Evolutionary conservation across 257 asterid genomes (phyloP).

Genomic region (Parsonsia alboflavescens): DNA sequence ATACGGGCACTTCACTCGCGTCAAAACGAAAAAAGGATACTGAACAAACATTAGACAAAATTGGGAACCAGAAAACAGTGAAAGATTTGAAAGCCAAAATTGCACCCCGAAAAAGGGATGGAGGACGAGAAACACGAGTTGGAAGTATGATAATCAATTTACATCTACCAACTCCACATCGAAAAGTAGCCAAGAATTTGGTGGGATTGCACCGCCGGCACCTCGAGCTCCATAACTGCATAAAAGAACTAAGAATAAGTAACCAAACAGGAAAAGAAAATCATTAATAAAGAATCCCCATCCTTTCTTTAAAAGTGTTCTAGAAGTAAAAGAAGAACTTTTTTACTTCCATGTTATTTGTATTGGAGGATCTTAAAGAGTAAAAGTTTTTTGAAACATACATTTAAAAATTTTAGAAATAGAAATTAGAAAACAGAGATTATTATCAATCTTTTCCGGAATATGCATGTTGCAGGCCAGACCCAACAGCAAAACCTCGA

Average conservation of each 20-base stretch:
- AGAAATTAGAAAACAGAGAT: not conserved
- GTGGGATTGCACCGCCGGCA: constrained; percentile 55
- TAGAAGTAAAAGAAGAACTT: too few species aligned
- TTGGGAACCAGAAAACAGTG: not conserved
- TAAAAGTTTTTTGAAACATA: not conserved
- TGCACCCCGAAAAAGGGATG: not conserved
- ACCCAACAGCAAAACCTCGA: not conserved
- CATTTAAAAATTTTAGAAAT: not conserved
- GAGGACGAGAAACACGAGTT: not conserved
- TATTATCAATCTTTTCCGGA: too few species aligned
- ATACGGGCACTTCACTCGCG: not conserved
- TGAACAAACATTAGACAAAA: not conserved
- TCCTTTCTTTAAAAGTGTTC: too few species aligned
- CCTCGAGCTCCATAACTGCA: constrained; percentile 84
- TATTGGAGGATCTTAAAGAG: not conserved
- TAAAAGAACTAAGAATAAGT: not conserved
- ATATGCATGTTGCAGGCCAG: not conserved
- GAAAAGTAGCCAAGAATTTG: constrained; percentile 78
- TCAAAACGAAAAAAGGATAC: not conserved
- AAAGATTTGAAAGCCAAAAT: not conserved
- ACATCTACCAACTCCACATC: constrained; percentile 82
- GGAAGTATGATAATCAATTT: constrained; percentile 27
- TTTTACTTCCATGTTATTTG: too few species aligned
- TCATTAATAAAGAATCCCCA: not conserved
- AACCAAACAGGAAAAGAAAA: not conserved